phyloP scores from a whole-genome alignment of 495 filamentous ascomycete genomes.

The Aspergillus bertholletiae region DNA sequence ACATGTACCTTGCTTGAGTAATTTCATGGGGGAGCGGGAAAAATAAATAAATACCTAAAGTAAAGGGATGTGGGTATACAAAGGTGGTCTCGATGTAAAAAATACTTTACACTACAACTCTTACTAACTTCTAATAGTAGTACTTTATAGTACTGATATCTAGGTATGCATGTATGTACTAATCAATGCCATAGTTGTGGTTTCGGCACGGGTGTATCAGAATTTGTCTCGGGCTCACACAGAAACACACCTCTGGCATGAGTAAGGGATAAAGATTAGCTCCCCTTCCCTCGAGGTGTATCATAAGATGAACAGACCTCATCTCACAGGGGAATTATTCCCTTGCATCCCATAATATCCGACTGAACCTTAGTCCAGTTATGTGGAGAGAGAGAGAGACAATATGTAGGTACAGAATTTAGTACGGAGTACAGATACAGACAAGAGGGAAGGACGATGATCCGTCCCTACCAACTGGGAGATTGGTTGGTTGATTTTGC shows the following conservation, averaged over 20 bases:
- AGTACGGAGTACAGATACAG: no score
- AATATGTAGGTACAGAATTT: neutral
- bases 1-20: no score
- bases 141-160: neutral
- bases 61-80: no score
- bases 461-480: no score
- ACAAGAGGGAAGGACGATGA: no score
- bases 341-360: neutral
- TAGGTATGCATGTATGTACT: neutral
- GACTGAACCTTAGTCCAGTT: neutral
- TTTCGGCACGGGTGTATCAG: neutral
- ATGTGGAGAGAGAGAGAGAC: neutral
- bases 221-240: neutral
- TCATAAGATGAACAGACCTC: neutral
- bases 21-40: no score
- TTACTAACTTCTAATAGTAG: neutral
- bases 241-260: constrained; percentile 3
- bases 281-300: neutral
- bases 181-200: neutral
- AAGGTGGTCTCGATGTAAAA: neutral
- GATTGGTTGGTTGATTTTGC: neutral
- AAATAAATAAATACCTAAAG: no score
- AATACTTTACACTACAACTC: neutral
- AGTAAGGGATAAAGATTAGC: neutral
- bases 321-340: neutral